phyloP scores from a whole-genome alignment of 352 stramenopile species.

The Phytophthora sansomeana region DNA sequence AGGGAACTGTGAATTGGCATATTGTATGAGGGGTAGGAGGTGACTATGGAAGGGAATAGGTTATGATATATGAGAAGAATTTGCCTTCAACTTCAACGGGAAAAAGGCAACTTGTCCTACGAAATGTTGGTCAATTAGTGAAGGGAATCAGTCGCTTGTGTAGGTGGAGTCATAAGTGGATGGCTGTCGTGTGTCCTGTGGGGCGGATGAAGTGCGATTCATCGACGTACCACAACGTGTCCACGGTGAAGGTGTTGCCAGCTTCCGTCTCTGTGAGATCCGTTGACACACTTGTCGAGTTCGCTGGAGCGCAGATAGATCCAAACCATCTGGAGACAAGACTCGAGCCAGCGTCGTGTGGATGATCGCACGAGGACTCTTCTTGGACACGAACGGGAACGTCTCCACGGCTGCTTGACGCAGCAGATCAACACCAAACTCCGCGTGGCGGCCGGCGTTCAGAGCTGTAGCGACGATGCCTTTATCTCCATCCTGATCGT shows the following conservation, averaged over 20 bases:
- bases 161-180: conserved; percentile 4
- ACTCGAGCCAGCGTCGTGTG: conserved; percentile 68
- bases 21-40: too few species aligned
- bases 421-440: conserved; percentile 58
- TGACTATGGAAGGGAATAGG: too few species aligned
- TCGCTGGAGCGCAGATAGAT: conserved; percentile 30
- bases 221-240: conserved; percentile 65
- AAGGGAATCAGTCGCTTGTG: too few species aligned
- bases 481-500: neutral
- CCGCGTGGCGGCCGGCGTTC: conserved; percentile 28
- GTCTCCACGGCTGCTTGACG: conserved; percentile 41
- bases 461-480: neutral
- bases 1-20: too few species aligned
- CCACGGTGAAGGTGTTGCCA: conserved; percentile 35
- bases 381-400: conserved; percentile 48
- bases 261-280: conserved; percentile 38
- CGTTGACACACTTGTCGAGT: conserved; percentile 44
- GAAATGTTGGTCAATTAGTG: too few species aligned
- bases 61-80: too few species aligned
- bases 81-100: too few species aligned
- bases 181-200: conserved; percentile 42
- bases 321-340: conserved; percentile 45
- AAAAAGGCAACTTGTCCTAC: too few species aligned
- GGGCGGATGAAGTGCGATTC: conserved; percentile 65
- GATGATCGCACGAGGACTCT: conserved; percentile 47